A percentile compares a stretch with the other conserved stretches of the same genome.
These are phyloP conservation scores for Trematosphaeria pertusa DNA, from an alignment of 2,329 filamentous ascomycete species.

Conservation along the genomic window DNA sequence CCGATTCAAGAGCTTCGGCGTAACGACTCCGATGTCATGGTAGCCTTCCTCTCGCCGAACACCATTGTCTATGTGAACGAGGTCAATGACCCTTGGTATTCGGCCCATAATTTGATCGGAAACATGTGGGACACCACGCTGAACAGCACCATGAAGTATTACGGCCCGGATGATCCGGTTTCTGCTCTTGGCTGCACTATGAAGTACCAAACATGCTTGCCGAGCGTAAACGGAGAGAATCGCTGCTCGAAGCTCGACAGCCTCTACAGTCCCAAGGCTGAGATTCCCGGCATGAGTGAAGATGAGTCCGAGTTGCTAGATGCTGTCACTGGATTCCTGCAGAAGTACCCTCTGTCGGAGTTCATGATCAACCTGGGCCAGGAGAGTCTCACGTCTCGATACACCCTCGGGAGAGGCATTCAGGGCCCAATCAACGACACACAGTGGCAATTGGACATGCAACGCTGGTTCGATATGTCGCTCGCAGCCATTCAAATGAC, in stretches of 20 bases:
- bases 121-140: background rate
- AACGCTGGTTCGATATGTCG: conserved; percentile 34
- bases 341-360: background rate
- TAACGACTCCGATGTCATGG: conserved; percentile 33
- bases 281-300: background rate
- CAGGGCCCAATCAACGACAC: conserved; percentile 20
- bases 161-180: conserved; percentile 24
- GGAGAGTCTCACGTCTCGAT: background rate
- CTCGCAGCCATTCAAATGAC: conserved; percentile 38
- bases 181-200: conserved; percentile 35
- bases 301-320: background rate
- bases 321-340: background rate
- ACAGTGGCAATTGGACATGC: conserved; percentile 46
- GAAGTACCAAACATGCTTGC: conserved; percentile 39
- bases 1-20: conserved; percentile 33
- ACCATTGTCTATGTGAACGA: conserved; percentile 24
- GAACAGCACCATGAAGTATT: conserved; percentile 14
- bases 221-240: background rate
- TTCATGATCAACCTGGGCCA: background rate
- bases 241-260: background rate
- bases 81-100: conserved; percentile 36
- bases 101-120: conserved; percentile 19
- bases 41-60: conserved; percentile 41
- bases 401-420: background rate
- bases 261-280: background rate